Evolutionary conservation across 2,329 filamentous ascomycete species (phyloP).

Genomic region (Ascochyta rabiei): DNA sequence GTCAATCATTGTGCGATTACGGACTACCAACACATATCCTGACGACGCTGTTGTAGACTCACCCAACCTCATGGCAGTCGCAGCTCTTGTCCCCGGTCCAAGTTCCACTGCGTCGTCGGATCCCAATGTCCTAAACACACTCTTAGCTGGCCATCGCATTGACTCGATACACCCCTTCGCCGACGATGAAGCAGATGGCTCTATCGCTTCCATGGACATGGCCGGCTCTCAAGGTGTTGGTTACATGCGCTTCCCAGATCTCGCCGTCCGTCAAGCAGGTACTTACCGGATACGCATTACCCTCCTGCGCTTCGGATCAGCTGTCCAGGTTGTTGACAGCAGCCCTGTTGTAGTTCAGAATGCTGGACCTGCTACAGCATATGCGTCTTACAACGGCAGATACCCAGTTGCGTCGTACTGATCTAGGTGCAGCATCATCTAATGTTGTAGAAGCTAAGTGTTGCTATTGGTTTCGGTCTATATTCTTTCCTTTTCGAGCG

Average conservation of each 20-base stretch:
- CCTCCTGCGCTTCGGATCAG: conserved; percentile 40
- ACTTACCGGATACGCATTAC: conserved; percentile 48
- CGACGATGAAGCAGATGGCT: conserved; percentile 46
- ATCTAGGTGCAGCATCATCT: not conserved
- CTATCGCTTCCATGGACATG: conserved; percentile 46
- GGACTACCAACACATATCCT: conserved; percentile 38
- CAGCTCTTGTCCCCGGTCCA: conserved; percentile 38
- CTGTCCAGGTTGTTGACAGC: conserved; percentile 44
- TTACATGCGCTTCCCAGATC: conserved; percentile 47
- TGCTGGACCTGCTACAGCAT: conserved; percentile 23
- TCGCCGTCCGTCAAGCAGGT: conserved; percentile 44
- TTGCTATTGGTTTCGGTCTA: not conserved
- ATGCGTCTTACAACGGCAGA: conserved; percentile 41
- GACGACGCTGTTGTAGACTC: conserved; percentile 44
- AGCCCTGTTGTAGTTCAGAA: conserved; percentile 42
- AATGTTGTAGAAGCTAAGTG: not conserved
- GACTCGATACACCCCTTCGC: conserved; percentile 46
- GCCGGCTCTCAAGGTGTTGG: conserved; percentile 44
- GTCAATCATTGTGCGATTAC: conserved; percentile 43
- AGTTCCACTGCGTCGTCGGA: conserved; percentile 37
- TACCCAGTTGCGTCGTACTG: conserved; percentile 40
- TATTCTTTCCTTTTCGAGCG: not conserved
- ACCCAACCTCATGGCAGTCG: conserved; percentile 42
- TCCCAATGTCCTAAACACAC: conserved; percentile 35
- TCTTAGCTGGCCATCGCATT: conserved; percentile 40